A percentile compares a stretch with the other conserved stretches of the same genome.
These are phyloP conservation scores for Blepharisma undulans DNA, from an alignment of 169 alveolate species.

Conservation along the genomic window DNA sequence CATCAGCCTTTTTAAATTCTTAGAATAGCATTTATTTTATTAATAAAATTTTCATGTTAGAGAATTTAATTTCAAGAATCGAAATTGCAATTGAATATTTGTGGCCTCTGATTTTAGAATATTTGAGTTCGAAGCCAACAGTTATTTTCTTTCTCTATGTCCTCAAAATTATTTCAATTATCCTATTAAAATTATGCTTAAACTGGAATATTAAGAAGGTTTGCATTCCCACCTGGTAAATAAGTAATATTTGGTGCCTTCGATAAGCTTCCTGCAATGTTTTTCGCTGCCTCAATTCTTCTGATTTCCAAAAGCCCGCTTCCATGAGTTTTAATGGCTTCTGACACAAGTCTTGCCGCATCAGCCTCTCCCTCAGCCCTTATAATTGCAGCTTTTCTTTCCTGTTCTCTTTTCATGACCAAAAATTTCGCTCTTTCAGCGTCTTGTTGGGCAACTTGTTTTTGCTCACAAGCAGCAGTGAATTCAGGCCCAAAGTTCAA, in stretches of 20 bases:
- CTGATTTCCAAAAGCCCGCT: conserved; percentile 93
- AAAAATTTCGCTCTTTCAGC: conserved; percentile 96
- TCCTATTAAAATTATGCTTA: not conserved
- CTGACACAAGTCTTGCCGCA: conserved; percentile 95
- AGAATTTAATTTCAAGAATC: too few species aligned
- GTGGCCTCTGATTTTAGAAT: too few species aligned
- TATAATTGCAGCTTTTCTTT: conserved; percentile 94
- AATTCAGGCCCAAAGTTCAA: conserved; percentile 96
- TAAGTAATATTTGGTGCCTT: conserved; percentile 92
- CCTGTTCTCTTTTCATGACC: conserved; percentile 95
- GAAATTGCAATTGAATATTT: too few species aligned
- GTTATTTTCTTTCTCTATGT: too few species aligned
- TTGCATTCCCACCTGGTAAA: conserved; percentile 71
- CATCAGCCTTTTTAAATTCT: not conserved
- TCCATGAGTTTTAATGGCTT: conserved; percentile 94
- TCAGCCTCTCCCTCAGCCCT: conserved; percentile 98
- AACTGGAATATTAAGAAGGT: conserved; percentile 6
- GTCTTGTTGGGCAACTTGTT: conserved; percentile 98
- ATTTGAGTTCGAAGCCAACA: too few species aligned
- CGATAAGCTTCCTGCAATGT: conserved; percentile 93
- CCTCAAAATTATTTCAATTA: not conserved
- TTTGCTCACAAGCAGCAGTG: conserved; percentile 96
- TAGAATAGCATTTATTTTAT: too few species aligned
- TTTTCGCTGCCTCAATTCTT: conserved; percentile 96
- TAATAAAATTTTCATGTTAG: too few species aligned